Percentiles rank a stretch among this genome's conserved stretches.
Conservation (phyloP, 805 yeast genomes). For the Jamesozyma lodderae region DNA sequence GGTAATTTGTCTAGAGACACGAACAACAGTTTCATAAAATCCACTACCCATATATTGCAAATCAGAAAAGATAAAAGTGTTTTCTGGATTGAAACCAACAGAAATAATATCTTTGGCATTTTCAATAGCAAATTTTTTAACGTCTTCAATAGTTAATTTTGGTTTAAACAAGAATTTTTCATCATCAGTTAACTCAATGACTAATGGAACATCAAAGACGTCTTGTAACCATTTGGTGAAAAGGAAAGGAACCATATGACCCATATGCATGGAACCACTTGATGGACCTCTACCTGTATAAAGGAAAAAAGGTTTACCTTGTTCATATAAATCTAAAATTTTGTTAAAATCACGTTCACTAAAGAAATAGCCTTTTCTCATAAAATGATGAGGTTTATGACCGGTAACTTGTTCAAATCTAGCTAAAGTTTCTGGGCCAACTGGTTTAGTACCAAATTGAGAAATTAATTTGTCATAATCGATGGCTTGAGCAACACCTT, state of each 20-base stretch:
- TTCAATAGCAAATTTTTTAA: slow-evolving; percentile 65
- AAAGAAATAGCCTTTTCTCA: slow-evolving; percentile 87
- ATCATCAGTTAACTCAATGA: slow-evolving; percentile 91
- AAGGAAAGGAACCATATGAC: slow-evolving; percentile 91
- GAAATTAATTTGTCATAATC: slow-evolving; percentile 83
- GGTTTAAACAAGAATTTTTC: slow-evolving; percentile 94
- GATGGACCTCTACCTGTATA: slow-evolving; percentile 98
- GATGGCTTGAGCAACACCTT: slow-evolving; percentile 78
- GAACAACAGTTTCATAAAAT: slow-evolving; percentile 88
- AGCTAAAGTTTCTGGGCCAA: slow-evolving; percentile 58
- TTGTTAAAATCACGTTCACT: slow-evolving; percentile 75
- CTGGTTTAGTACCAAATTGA: slow-evolving; percentile 77
- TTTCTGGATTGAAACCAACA: slow-evolving; percentile 88
- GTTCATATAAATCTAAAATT: slow-evolving; percentile 83
- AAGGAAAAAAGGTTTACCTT: slow-evolving; percentile 88
- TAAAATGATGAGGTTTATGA: slow-evolving; percentile 78
- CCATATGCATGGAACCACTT: slow-evolving; percentile 88
- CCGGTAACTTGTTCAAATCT: slow-evolving; percentile 83
- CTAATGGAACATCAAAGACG: slow-evolving; percentile 91
- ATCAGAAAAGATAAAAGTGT: slow-evolving; percentile 92
- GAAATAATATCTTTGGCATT: slow-evolving; percentile 91
- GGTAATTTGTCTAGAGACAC: slow-evolving; percentile 88
- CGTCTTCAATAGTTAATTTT: slow-evolving; percentile 80
- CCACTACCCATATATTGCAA: slow-evolving; percentile 87
- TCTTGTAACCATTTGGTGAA: slow-evolving; percentile 98